A percentile compares a stretch with the other conserved stretches of the same genome.
phyloP scores from a whole-genome alignment of 2,329 filamentous ascomycete genomes.

The Hortaea werneckii region DNA sequence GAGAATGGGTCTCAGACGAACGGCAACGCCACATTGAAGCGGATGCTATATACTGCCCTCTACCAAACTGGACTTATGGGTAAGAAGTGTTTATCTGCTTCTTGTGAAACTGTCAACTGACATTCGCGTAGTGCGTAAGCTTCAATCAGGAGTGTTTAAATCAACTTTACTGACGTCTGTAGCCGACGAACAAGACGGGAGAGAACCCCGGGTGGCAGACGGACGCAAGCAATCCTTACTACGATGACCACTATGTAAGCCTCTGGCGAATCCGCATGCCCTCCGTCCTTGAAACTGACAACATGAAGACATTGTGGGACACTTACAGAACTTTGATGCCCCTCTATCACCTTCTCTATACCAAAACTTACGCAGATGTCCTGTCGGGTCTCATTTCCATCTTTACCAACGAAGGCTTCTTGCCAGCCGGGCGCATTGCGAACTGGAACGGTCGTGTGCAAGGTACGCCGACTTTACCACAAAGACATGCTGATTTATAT shows the following conservation, averaged over 20 bases:
- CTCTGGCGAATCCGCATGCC: too few species aligned
- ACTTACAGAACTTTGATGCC: neutral
- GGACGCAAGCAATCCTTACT: neutral
- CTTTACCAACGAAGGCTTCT: neutral
- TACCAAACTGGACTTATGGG: neutral
- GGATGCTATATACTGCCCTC: neutral
- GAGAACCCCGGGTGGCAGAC: neutral
- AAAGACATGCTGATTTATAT: constrained; percentile 39
- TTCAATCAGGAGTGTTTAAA: neutral
- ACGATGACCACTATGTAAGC: neutral
- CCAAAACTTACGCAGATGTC: neutral
- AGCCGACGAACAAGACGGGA: neutral
- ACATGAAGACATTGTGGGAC: neutral
- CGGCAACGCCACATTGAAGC: neutral
- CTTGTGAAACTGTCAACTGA: too few species aligned
- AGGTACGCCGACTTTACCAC: constrained; percentile 25
- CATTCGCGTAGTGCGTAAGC: neutral
- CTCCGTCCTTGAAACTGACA: too few species aligned
- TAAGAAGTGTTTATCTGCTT: neutral
- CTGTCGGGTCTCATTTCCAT: neutral
- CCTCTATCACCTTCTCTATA: neutral
- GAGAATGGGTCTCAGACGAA: neutral
- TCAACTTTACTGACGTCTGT: neutral
- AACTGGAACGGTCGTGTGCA: neutral
- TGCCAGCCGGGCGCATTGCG: neutral